These are phyloP conservation scores for Phytophthora tubulina DNA, from an alignment of 352 stramenopile species.

Conservation along the genomic window DNA sequence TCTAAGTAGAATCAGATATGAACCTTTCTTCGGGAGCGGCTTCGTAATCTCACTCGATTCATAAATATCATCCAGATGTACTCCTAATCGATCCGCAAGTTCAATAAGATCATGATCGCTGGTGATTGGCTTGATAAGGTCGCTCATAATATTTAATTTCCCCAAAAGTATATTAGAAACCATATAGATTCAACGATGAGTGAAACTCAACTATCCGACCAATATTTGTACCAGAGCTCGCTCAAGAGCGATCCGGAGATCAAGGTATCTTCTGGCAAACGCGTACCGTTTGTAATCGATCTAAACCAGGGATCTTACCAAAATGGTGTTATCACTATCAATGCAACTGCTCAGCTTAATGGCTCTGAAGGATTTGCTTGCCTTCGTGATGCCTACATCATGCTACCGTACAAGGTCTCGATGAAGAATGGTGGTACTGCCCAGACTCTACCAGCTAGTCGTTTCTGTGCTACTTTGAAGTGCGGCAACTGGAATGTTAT, in stretches of 20 bases:
- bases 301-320: conserved; percentile 14
- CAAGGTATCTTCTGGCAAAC: background rate
- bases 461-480: conserved; percentile 1
- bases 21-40: background rate
- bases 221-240: conserved; percentile 19
- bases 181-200: conserved; percentile 19
- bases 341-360: conserved; percentile 20
- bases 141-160: conserved; percentile 5
- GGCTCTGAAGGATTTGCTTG: conserved; percentile 14
- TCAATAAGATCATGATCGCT: conserved; percentile 18
- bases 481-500: conserved; percentile 26
- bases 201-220: conserved; percentile 25
- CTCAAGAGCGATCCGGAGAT: background rate
- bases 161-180: conserved; percentile 8
- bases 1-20: conserved; percentile 26
- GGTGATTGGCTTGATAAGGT: conserved; percentile 14
- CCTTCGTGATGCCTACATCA: conserved; percentile 4
- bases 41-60: conserved; percentile 26
- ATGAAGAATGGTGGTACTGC: conserved; percentile 14
- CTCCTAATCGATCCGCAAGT: background rate
- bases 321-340: conserved; percentile 24
- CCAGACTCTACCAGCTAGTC: conserved; percentile 3
- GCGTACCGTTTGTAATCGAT: conserved; percentile 16
- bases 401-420: conserved; percentile 14
- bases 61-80: conserved; percentile 14